These are phyloP conservation scores for Maudiozyma saulgeensis DNA, from an alignment of 805 yeast genomes.

Conservation along the genomic window DNA sequence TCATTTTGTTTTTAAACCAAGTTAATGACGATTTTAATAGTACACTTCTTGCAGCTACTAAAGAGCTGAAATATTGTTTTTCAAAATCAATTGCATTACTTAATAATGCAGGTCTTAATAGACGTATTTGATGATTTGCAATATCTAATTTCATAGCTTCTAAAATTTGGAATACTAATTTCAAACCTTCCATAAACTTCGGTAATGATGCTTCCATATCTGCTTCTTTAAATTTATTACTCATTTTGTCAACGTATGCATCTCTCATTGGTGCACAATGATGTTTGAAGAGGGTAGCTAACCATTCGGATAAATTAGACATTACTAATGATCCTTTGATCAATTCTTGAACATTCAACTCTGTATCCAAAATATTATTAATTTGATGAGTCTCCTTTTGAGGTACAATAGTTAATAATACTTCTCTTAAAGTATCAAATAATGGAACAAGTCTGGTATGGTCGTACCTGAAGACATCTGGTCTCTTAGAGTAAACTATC, in stretches of 20 bases:
- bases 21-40: slow-evolving; percentile 49
- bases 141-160: slow-evolving; percentile 94
- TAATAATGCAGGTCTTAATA: slow-evolving; percentile 71
- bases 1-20: slow-evolving; percentile 46
- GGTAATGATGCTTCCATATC: slow-evolving; percentile 36
- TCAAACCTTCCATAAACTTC: slow-evolving; percentile 62
- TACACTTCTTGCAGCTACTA: slow-evolving; percentile 41
- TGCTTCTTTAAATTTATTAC: slow-evolving; percentile 39
- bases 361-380: slow-evolving; percentile 66
- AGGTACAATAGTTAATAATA: slow-evolving; percentile 67
- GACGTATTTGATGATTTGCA: slow-evolving; percentile 87
- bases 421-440: slow-evolving; percentile 69
- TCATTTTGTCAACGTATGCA: slow-evolving; percentile 79
- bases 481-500: slow-evolving; percentile 31
- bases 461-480: slow-evolving; percentile 24
- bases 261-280: slow-evolving; percentile 97
- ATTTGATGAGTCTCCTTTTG: slow-evolving; percentile 60
- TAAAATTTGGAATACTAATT: slow-evolving; percentile 68
- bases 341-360: slow-evolving; percentile 65
- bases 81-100: slow-evolving; percentile 87
- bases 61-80: slow-evolving; percentile 59
- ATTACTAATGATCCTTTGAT: slow-evolving; percentile 64
- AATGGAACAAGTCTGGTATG: slow-evolving; percentile 51
- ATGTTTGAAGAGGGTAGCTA: slow-evolving; percentile 66
- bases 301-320: slow-evolving; percentile 61